A percentile compares a stretch with the other conserved stretches of the same genome.
phyloP scores from a whole-genome alignment of 108 stramenopile genomes.

The Aureococcus anophagefferens region DNA sequence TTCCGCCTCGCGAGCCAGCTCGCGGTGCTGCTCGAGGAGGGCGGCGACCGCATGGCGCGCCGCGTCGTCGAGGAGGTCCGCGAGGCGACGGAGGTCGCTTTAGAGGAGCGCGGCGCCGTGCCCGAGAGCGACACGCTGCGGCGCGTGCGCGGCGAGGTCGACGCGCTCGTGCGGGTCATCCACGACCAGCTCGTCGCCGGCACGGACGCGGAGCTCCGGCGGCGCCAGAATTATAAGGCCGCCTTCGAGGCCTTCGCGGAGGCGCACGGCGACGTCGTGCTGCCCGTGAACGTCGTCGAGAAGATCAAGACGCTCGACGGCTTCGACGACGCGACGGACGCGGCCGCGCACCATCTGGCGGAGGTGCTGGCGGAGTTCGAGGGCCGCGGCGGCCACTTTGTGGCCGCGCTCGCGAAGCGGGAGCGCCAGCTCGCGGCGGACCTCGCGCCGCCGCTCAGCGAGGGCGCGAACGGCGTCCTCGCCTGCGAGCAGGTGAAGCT shows the following conservation, averaged over 20 bases:
- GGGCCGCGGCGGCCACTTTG: no score
- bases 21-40: not conserved
- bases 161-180: not conserved
- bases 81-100: not conserved
- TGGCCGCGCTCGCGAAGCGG: no score
- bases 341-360: not conserved
- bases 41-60: not conserved
- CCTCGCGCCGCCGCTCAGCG: not conserved
- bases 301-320: not conserved
- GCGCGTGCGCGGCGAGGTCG: not conserved
- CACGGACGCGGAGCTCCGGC: no score
- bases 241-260: constrained; percentile 1
- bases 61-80: not conserved
- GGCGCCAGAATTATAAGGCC: not conserved
- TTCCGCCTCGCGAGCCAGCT: not conserved
- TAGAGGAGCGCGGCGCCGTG: no score
- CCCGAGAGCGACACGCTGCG: not conserved
- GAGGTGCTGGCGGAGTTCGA: not conserved
- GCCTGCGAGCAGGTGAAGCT: not conserved
- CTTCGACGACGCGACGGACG: constrained; percentile 14
- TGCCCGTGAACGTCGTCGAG: not conserved
- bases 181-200: not conserved
- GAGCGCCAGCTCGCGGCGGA: constrained; percentile 3
- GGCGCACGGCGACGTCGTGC: constrained; percentile 7
- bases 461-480: not conserved